Evolutionary conservation across 2,329 filamentous ascomycete species (phyloP).

Genomic region (Ceratocystis huliohia): DNA sequence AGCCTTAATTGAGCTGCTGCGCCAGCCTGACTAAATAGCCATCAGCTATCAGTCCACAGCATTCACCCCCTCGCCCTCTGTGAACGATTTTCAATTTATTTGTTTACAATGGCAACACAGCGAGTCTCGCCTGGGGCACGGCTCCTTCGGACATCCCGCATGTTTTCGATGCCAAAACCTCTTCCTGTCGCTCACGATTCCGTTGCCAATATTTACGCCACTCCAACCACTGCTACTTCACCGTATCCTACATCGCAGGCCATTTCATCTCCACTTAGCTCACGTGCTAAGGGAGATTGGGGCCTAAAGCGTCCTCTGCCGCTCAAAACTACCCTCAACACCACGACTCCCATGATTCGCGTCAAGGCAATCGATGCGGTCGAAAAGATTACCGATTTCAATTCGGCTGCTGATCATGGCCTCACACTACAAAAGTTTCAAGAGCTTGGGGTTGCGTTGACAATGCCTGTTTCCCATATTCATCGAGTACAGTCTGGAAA

Average conservation of each 20-base stretch:
- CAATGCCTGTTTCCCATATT: slow-evolving; percentile 34
- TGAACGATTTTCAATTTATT: neutral
- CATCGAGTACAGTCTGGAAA: slow-evolving; percentile 20
- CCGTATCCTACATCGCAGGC: slow-evolving; percentile 72
- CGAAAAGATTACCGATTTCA: slow-evolving; percentile 82
- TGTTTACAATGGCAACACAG: slow-evolving; percentile 16
- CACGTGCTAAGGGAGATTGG: slow-evolving; percentile 73
- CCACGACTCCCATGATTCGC: slow-evolving; percentile 61
- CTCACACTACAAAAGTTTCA: slow-evolving; percentile 75
- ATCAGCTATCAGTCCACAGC: neutral
- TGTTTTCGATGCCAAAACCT: slow-evolving; percentile 75
- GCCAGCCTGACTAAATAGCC: neutral
- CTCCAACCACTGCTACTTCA: slow-evolving; percentile 44
- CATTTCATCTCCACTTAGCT: slow-evolving; percentile 62
- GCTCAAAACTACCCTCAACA: slow-evolving; percentile 56
- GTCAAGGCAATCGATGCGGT: slow-evolving; percentile 69
- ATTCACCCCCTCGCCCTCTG: neutral
- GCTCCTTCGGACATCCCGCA: slow-evolving; percentile 71
- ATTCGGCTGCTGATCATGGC: slow-evolving; percentile 68
- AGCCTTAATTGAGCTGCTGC: slow-evolving; percentile 1
- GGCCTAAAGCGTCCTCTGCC: slow-evolving; percentile 80
- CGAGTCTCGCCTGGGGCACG: slow-evolving; percentile 47
- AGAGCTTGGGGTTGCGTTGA: slow-evolving; percentile 63
- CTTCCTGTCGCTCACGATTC: slow-evolving; percentile 50
- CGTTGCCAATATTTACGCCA: slow-evolving; percentile 29